Percentiles rank a stretch among this genome's conserved stretches.
phyloP scores from a whole-genome alignment of 768 basidiomycete genomes.

The Hygrocybe coccinea region DNA sequence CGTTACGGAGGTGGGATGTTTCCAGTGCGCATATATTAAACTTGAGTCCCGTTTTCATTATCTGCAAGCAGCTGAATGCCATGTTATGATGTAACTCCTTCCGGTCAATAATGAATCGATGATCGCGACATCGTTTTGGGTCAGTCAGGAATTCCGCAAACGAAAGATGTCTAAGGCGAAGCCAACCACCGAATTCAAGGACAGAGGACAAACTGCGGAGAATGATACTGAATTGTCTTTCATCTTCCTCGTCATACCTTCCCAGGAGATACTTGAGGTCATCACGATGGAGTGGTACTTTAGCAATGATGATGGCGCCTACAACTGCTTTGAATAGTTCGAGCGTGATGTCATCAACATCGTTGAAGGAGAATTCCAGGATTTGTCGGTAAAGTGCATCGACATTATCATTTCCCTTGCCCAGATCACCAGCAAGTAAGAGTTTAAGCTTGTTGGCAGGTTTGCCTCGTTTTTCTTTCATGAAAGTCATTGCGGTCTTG shows the following conservation, averaged over 20 bases:
- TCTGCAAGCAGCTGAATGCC: no score
- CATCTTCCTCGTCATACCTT: neutral
- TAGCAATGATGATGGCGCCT: neutral
- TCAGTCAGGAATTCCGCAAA: conserved; percentile 10
- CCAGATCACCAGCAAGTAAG: neutral
- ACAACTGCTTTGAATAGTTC: neutral
- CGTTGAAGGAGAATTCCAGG: neutral
- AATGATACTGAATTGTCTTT: neutral
- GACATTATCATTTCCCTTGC: neutral
- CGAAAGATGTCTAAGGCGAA: conserved; percentile 10
- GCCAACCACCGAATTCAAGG: neutral
- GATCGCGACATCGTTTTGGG: conserved; percentile 2
- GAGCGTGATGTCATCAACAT: neutral
- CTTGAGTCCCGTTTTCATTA: no score
- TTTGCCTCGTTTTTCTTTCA: neutral
- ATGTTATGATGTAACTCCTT: no score
- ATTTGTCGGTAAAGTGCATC: neutral
- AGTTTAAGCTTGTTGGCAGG: neutral
- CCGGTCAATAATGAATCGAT: conserved; percentile 4
- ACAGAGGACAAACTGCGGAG: conserved; percentile 4
- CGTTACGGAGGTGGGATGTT: no score
- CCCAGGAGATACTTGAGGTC: neutral
- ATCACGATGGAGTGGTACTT: neutral
- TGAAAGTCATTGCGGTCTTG: conserved; percentile 1
- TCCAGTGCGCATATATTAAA: no score